Base-by-base conservation (phyloP, 257 asterid genomes). In the Vinca minor region DNA sequence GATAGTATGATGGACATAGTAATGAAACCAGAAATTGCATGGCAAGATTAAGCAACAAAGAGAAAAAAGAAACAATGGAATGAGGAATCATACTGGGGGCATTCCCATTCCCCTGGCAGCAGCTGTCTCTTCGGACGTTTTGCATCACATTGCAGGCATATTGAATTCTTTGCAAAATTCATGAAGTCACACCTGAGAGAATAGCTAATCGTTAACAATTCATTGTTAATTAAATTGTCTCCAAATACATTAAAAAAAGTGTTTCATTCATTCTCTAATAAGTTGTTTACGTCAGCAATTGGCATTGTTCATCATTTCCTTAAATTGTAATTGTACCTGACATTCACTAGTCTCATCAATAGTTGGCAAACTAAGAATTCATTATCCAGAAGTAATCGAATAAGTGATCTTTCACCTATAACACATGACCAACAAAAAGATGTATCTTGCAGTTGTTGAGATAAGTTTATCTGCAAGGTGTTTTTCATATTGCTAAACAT, bases 41-140 rank as follows among this genome's bases (percentile, higher is more conserved):
- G 10, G 29, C 23, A 44, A 6, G 3, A 6, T 34, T 34, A 38
- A 67, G 39, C 26, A 48, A 23, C 8, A 38, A 8, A 38, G 11
- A 0, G 0, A 38, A 5, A 38, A 38, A 8, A 38, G 11, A 2
- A 38, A 38, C 26, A 71, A 48, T 23, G 17, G n/a, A 56, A 34
- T 1, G 10, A 5, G 28, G 34, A 80, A 14, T 31, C 83, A 61
- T 86, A 88, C 98, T 86, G 83, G 41, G 96, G 94, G 79, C 98
- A 92, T 74, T 89, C 98, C 98, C 98, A 92, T 73, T 92, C 98
- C 79, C 96, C 98, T 49, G 96, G 98, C 83, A 92, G 96, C 81
- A 92, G 76, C 87, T 92, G 87, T 69, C 95, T 78, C 82, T 92
- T 89, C 1, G 98, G 98, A 65, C 96, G 98, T 69, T 92, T 92